phyloP scores from a whole-genome alignment of 106 monocot genomes.

The Platanthera guangdongensis region DNA sequence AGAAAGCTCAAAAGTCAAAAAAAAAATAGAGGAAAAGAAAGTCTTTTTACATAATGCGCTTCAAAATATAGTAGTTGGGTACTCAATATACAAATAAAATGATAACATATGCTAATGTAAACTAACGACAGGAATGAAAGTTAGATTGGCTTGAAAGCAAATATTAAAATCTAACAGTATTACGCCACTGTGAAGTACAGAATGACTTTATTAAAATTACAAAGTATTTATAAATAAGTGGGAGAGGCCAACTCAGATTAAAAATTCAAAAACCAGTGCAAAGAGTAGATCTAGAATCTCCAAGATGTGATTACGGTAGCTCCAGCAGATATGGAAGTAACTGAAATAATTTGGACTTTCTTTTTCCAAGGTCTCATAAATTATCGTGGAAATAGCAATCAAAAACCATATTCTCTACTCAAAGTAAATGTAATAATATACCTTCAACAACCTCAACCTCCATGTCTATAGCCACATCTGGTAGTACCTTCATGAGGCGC shows the following conservation, averaged over 20 bases:
- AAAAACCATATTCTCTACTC: neutral
- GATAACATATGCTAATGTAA: neutral
- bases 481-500: slow-evolving; percentile 57
- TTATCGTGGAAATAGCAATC: neutral
- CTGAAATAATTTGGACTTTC: neutral
- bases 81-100: neutral
- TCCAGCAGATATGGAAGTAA: neutral
- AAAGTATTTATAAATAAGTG: neutral
- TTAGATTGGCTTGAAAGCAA: neutral
- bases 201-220: neutral
- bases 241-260: neutral
- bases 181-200: neutral
- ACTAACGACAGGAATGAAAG: neutral
- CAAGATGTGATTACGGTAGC: neutral
- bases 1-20: too few species aligned
- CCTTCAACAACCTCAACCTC: slow-evolving; percentile 9
- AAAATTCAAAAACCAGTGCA: neutral
- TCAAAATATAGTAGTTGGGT: neutral
- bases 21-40: too few species aligned
- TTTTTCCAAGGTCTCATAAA: neutral
- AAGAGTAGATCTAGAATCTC: neutral
- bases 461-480: slow-evolving; percentile 38
- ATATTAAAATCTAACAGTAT: neutral
- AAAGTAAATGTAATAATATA: slow-evolving; percentile 1
- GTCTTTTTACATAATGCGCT: too few species aligned